Base-by-base conservation (phyloP, 129 eudicot genomes). In the Chrysanthemum lavandulifolium region DNA sequence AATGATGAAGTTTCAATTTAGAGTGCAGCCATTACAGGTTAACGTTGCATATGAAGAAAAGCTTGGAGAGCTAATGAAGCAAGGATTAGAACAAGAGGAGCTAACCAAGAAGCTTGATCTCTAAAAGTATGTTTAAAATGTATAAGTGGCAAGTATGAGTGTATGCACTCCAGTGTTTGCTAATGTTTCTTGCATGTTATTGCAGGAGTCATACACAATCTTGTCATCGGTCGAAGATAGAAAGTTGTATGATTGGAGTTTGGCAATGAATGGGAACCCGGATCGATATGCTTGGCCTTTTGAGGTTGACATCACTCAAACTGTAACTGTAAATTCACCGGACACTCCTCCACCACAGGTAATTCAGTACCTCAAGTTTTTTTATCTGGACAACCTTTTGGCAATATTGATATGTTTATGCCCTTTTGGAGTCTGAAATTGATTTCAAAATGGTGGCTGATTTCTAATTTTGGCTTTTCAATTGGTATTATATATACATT, bases 241-340 rank as follows among this genome's bases (percentile, higher is more conserved):
- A 79, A 89, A 97, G 67, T 18, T 93, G 52, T 89, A 93, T 3
- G 97, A 93, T 81, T 93, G 98, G 97, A 93, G 98, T 78, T 68
- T 93, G 74, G 90, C 95, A 3, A 89, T 97, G 53, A 82, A 47
- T 13, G 92, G 40, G 57, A 82, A 87, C 27, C 83, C 92, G 8
- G 92, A 87, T 31, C 83, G 71, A 72, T 93, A 87, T 65, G 65
- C 78, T 27, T 93, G 98, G 98, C 98, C 98, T 12, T 89, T 79
- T 13, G 92, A 93, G 78, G 90, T 84, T 64, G 98, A 89, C 47
- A 82, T 67, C 4, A 85, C 95, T 23, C 88, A 78, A 68, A 74
- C 73, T 13, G 66, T 71, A 19, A 47, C 73, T 11, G 66, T 71
- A 19, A 47, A 68, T 2, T 69, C 82, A 15, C 76, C 78, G 0